Evolutionary conservation across 495 filamentous ascomycete species (phyloP), one percentile per base, ranked within the genome.

Genomic region (Pseudoneurospora amorphoporcata): DNA sequence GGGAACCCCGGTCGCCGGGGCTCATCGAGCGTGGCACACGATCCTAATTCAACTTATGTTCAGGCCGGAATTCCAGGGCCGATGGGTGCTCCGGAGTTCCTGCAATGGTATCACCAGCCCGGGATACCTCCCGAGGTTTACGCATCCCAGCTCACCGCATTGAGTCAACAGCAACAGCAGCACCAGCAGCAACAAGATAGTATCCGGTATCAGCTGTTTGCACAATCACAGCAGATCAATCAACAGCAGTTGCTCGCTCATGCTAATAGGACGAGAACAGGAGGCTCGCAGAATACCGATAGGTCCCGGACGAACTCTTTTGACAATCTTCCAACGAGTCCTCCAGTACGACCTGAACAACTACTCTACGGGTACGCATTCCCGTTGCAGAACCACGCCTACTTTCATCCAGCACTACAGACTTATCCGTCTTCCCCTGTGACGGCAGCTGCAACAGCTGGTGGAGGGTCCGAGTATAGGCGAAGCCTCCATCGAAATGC

Each of bases 281-380:
- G 79, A 29, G 78, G 76, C 5, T 76, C 79, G 17, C 73, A 76
- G 37, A 58, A 72, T 3, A 73, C 79, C 16, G 87, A 87, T 73
- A 82, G 86, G 39, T 83, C 85, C 68, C 82, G 87, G 68, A 86
- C 84, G 1, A 86, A 83, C 70, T 88, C 87, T 38, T 85, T 88
- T 68, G 84, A 86, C 72, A 86, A 82, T 58, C 82, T 83, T 14
- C 86, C 87, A 14, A 72, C 87, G 45, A 83, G 83, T 39, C 85
- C 86, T 9, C 85, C 86, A 2, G 72, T 87, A 29, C 84, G 84
- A 3, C 85, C 83, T 14, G 86, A 87, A 9, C 53, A 65, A 65
- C 76, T 83, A 37, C 78, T 85, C 70, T 87, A 83, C 76, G 71
- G 42, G 73, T 78, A 73, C 73, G 75, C 70, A 9, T 78, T 68